Conservation (phyloP, 164 flowering plant species). For the Buxus sempervirens region DNA sequence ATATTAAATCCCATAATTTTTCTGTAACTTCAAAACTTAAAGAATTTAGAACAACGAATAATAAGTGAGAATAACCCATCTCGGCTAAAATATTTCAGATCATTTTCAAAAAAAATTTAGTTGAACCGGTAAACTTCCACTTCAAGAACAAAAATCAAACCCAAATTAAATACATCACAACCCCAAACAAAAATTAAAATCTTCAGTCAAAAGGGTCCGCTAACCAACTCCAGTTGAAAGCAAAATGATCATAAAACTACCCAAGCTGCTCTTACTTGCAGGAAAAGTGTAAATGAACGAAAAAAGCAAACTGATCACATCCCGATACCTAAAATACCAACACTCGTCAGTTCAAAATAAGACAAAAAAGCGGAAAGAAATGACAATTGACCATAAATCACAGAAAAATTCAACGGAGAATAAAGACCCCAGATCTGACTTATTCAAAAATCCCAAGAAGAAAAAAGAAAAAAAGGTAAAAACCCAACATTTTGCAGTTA, state of each 20-base stretch:
- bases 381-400: background rate
- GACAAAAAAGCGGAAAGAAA: background rate
- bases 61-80: background rate
- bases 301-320: background rate
- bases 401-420: background rate
- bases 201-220: background rate
- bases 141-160: background rate
- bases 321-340: background rate
- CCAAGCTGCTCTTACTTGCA: background rate
- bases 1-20: background rate
- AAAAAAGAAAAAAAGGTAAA: background rate
- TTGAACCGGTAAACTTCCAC: too few relatives aligned
- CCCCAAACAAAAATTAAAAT: background rate
- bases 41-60: background rate
- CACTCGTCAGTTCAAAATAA: background rate
- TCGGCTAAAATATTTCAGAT: background rate
- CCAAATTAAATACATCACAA: background rate
- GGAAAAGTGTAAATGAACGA: background rate
- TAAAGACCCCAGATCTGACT: background rate
- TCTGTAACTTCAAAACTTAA: too few relatives aligned
- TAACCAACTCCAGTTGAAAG: background rate
- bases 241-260: background rate
- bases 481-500: constrained; percentile 8
- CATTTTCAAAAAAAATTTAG: too few relatives aligned
- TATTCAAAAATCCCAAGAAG: background rate